A percentile compares a stretch with the other conserved stretches of the same genome.
phyloP scores from a whole-genome alignment of 768 basidiomycete genomes.

The Roridomyces roridus region DNA sequence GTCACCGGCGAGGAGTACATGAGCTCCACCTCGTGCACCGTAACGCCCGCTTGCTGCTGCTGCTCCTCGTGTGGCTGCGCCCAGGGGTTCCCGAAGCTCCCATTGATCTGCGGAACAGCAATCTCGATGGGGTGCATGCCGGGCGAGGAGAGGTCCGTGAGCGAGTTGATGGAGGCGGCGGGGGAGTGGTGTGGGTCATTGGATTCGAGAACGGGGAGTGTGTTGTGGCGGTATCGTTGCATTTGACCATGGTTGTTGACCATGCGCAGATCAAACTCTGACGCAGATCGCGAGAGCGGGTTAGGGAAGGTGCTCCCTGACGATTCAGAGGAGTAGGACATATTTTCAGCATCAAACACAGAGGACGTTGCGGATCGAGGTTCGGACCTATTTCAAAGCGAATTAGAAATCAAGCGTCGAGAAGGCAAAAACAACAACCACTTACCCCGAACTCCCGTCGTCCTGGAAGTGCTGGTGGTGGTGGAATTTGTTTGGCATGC shows the following conservation, averaged over 20 bases:
- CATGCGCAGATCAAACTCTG: slow-evolving; percentile 10
- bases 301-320: slow-evolving; percentile 4
- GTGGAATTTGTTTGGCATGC: not conserved
- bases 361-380: slow-evolving; percentile 6
- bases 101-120: slow-evolving; percentile 3
- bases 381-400: slow-evolving; percentile 6
- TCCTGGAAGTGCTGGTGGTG: slow-evolving; percentile 20
- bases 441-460: slow-evolving; percentile 32
- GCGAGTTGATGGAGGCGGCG: not conserved
- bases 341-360: not conserved
- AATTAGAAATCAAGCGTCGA: not conserved
- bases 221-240: slow-evolving; percentile 1
- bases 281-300: slow-evolving; percentile 13
- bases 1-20: slow-evolving; percentile 18
- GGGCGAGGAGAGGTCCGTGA: not conserved
- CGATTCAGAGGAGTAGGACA: slow-evolving; percentile 3
- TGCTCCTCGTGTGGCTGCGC: not conserved
- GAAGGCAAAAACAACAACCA: not conserved
- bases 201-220: not conserved
- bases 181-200: slow-evolving; percentile 4
- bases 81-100: slow-evolving; percentile 15
- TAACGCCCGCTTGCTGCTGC: not conserved
- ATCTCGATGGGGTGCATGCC: not conserved
- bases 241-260: not conserved
- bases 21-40: slow-evolving; percentile 11